These are phyloP conservation scores for Cercospora sp. DNA, from an alignment of 2,329 filamentous ascomycete genomes.

Conservation along the genomic window DNA sequence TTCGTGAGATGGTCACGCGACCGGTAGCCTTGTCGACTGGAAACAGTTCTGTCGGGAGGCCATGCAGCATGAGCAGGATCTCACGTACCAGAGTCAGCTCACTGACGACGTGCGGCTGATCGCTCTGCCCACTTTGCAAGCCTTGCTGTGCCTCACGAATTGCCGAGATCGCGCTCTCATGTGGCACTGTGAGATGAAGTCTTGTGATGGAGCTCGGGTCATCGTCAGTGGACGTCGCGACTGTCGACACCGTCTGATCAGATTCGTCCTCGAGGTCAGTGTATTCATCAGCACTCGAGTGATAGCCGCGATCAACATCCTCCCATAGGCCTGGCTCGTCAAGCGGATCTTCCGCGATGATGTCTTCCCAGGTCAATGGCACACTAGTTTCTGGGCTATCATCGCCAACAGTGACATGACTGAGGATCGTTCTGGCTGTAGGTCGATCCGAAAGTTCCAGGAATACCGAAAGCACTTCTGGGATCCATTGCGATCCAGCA, in stretches of 20 bases:
- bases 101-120: conserved; percentile 47
- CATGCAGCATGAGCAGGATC: conserved; percentile 79
- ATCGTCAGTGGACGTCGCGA: conserved; percentile 43
- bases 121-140: conserved; percentile 1
- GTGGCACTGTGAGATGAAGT: conserved; percentile 34
- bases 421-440: conserved; percentile 65
- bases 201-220: conserved; percentile 40
- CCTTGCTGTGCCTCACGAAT: conserved; percentile 37
- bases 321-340: conserved; percentile 69
- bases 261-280: conserved; percentile 36
- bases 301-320: conserved; percentile 64
- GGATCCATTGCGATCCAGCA: conserved; percentile 63
- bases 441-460: conserved; percentile 81
- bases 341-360: conserved; percentile 74
- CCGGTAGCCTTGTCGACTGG: conserved; percentile 36
- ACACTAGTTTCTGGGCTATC: conserved; percentile 1
- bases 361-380: conserved; percentile 73
- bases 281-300: conserved; percentile 64
- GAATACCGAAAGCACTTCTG: conserved; percentile 76
- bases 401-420: conserved; percentile 55
- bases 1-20: conserved; percentile 22
- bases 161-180: conserved; percentile 38
- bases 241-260: conserved; percentile 35
- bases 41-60: conserved; percentile 74
- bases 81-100: conserved; percentile 77